These are phyloP conservation scores for Glycine soja DNA, from an alignment of 306 rosid genomes.

Conservation along the genomic window DNA sequence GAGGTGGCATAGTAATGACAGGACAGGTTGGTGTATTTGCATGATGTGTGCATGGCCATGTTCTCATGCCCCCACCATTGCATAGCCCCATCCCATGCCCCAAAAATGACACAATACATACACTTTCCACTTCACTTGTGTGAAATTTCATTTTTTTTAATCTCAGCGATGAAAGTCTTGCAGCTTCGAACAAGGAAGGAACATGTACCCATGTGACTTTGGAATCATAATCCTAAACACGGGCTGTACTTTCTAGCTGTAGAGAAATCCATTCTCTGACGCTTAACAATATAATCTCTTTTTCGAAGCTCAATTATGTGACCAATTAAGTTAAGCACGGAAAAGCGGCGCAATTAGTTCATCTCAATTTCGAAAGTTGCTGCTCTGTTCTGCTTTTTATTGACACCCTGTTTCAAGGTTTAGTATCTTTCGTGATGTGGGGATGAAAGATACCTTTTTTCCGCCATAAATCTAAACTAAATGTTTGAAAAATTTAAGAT, in stretches of 20 bases:
- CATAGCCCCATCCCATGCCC: constrained; percentile 11
- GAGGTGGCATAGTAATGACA: constrained; percentile 46
- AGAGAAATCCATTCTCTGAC: not conserved
- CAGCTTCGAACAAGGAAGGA: constrained; percentile 45
- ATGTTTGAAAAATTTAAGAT: no score
- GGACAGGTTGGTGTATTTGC: constrained; percentile 38
- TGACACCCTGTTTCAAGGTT: constrained; percentile 1
- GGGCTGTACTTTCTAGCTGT: constrained; percentile 11
- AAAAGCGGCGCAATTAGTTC: not conserved
- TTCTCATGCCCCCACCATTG: constrained; percentile 39
- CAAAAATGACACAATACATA: not conserved
- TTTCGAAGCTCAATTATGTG: not conserved
- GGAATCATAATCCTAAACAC: constrained; percentile 38
- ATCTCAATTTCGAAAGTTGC: not conserved
- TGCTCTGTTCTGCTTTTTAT: constrained; percentile 9
- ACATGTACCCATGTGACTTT: constrained; percentile 58
- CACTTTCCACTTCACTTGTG: not conserved
- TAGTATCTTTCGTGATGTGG: constrained; percentile 7
- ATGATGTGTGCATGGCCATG: constrained; percentile 50
- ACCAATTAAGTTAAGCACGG: not conserved
- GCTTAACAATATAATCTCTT: not conserved
- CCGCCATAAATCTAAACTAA: not conserved
- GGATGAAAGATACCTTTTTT: not conserved
- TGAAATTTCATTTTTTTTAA: not conserved
- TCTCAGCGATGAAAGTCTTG: not conserved